Evolutionary conservation across 2,329 filamentous ascomycete genomes (phyloP).

Genomic region (Fusarium mangiferae): DNA sequence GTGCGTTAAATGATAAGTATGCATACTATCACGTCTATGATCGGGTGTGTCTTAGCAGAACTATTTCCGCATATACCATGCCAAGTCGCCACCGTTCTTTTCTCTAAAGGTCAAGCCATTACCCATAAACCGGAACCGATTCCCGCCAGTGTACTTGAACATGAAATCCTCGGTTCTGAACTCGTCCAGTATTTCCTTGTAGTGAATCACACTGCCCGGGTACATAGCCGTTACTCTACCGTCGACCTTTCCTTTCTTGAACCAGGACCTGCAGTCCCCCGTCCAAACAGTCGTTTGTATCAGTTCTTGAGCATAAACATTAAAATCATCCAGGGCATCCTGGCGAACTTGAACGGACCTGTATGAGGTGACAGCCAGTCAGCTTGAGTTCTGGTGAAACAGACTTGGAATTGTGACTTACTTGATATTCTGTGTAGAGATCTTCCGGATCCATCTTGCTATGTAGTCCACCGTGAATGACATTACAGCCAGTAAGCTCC

Average conservation of each 20-base stretch:
- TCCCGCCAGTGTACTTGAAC: background rate
- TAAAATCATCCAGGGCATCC: background rate
- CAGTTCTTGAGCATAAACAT: background rate
- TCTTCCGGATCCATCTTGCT: background rate
- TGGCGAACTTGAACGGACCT: background rate
- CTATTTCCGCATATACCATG: background rate
- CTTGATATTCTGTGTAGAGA: background rate
- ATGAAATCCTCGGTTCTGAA: constrained; percentile 3
- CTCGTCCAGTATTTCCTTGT: background rate
- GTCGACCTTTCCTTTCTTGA: background rate
- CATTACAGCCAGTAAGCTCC: background rate
- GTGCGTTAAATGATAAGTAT: no score
- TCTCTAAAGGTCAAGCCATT: background rate
- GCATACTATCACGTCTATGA: no score
- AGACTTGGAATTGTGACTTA: no score
- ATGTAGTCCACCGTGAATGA: background rate
- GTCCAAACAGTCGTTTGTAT: background rate
- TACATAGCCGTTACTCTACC: constrained; percentile 1
- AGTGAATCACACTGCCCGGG: background rate
- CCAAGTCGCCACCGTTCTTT: background rate
- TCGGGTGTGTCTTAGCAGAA: no score
- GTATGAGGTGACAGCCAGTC: background rate
- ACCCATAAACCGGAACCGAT: constrained; percentile 5
- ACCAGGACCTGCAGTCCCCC: background rate
- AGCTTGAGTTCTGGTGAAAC: background rate